Evolutionary conservation across 2,329 filamentous ascomycete genomes (phyloP), one percentile per base, ranked within the genome.

Genomic region (Capronia americana): DNA sequence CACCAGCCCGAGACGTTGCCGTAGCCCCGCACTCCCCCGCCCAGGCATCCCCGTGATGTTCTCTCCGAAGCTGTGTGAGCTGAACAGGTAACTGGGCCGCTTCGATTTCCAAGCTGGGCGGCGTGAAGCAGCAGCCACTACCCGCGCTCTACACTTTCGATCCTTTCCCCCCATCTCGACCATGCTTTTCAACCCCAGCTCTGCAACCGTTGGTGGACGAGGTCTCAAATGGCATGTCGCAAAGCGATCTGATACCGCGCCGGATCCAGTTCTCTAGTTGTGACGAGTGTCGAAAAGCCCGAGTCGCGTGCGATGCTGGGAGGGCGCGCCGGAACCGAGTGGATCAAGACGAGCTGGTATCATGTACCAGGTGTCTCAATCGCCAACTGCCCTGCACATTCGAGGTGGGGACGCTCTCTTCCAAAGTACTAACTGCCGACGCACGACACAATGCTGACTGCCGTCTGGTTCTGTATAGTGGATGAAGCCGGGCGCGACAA

Each of bases 181-280:
- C 17, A 44, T 44, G 38, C 14, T 8, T 50, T 48, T 46, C 26
- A 32, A 46, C n/a, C n/a, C 46, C 57, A 2, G 38, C 44, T 8
- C 23, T 34, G 4, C 24, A 1, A 11, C 30, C 30, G 57, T 17
- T 44, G 24, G n/a, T 28, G 3, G 24, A 7, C 28, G 46, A 32
- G 57, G 3, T 30, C 30, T 30, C 46, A 38, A 26, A n/a, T 34
- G 30, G 20, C 30, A 67, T 67, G 65, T 58, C 65, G 11, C 57
- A 61, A 44, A 56, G 12, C 34, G 65, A 67, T 23, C 44, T 48
- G 11, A 56, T 57, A 20, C 66, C 62, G 11, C 73, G 73, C 20
- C 73, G 75, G 30, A 74, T 68, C 28, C 76, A 77, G 53, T 77
- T 76, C 59, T 77, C 75, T 11, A 77, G 75, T 60, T 78, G 76